Evolutionary conservation across 306 rosid genomes (phyloP).

Genomic region (Lathyrus sativus): DNA sequence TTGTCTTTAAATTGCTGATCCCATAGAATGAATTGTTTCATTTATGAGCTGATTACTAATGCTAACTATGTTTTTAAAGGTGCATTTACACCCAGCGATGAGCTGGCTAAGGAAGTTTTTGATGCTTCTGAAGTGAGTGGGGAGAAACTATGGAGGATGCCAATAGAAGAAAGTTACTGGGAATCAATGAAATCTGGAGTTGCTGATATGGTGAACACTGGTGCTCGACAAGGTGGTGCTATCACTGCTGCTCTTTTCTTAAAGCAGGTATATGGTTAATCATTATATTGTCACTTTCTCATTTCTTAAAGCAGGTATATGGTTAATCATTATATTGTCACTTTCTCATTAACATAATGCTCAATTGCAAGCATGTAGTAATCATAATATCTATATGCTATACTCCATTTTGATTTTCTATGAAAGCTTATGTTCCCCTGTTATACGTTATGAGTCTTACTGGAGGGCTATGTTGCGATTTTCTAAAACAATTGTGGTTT

Average conservation of each 20-base stretch:
- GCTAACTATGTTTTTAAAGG: slow-evolving; percentile 52
- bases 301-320: slow-evolving; percentile 78
- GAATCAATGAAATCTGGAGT: slow-evolving; percentile 93
- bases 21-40: background rate
- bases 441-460: too few relatives aligned
- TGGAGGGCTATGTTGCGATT: background rate
- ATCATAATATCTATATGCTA: slow-evolving; percentile 31
- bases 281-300: slow-evolving; percentile 31
- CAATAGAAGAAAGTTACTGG: slow-evolving; percentile 97
- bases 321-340: slow-evolving; percentile 35
- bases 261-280: slow-evolving; percentile 70
- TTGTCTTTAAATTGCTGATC: background rate
- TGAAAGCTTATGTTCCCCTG: too few relatives aligned
- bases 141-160: slow-evolving; percentile 96
- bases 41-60: slow-evolving; percentile 27
- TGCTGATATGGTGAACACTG: slow-evolving; percentile 96
- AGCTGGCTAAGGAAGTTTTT: slow-evolving; percentile 80
- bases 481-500: slow-evolving; percentile 32
- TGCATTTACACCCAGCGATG: slow-evolving; percentile 90
- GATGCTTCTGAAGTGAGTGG: slow-evolving; percentile 85
- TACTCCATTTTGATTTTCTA: too few relatives aligned
- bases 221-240: slow-evolving; percentile 86
- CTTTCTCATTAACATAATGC: slow-evolving; percentile 10
- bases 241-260: slow-evolving; percentile 92
- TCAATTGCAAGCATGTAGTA: slow-evolving; percentile 34